Evolutionary conservation across 2,329 filamentous ascomycete genomes (phyloP), one percentile per base, ranked within the genome.

Genomic region (Neonectria hederae): DNA sequence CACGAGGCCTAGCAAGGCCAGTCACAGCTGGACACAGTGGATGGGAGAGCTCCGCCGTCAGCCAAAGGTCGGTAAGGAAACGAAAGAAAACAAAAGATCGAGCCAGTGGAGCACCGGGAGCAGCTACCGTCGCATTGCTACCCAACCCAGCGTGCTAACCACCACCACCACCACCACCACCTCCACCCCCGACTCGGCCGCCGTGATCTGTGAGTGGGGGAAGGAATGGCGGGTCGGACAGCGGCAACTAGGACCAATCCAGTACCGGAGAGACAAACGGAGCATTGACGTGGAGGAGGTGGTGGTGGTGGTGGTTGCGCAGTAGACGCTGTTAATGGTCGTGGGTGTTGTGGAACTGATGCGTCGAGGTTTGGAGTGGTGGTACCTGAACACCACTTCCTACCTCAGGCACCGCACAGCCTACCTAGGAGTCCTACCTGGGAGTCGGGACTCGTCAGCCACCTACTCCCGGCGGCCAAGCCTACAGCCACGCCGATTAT

Each of bases 51-150:
- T 49, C 54, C 61, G 55, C 45, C 46, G 55, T 63, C 61, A 63
- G 61, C 55, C 61, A 68, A 65, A 69, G 61, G 63, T 61, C 61
- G 63, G 55, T 68, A 62, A 68, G 38, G 38, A 21, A n/a, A 38
- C 14, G 35, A 38, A 38, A 38, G 35, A 38, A 38, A 38, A 38
- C 35, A 38, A 38, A 38, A 59, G 59, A 32, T 57, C 59, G 54
- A 55, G 61, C 63, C 66, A 70, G 38, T 19, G 38, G 17, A 42
- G 38, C 38, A 66, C 30, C 19, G 11, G 48, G 48, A 51, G 48
- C 30, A 69, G 69, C 71, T 72, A 72, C 69, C 64, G 71, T 73
- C 67, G 71, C 71, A 74, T 73, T 73, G 71, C 62, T 73, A 73
- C 71, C 71, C 71, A 73, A 73, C 71, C 51, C n/a, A n/a, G n/a